A percentile compares a stretch with the other conserved stretches of the same genome.
phyloP scores from a whole-genome alignment of 441 rosid species.

The Pelargonium fulgidum region DNA sequence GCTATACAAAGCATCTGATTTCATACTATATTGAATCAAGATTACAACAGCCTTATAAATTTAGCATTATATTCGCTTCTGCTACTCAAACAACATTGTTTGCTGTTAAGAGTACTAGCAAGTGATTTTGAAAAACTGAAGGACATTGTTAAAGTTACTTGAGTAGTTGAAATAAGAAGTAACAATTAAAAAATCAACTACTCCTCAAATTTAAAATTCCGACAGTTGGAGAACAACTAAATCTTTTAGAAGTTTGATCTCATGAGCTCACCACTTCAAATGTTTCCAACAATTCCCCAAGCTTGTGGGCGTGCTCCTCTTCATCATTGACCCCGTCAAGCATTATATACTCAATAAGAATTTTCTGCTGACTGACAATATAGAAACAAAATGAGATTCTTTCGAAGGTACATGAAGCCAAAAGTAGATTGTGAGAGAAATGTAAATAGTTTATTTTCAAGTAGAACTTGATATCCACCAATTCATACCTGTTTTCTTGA shows the following conservation, averaged over 20 bases:
- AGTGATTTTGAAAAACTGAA: not conserved
- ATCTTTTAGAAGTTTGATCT: not conserved
- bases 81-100: not conserved
- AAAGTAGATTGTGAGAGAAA: no score
- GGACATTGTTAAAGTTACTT: not conserved
- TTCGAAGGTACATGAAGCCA: not conserved
- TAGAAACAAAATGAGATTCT: slow-evolving; percentile 13
- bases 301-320: slow-evolving; percentile 72
- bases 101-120: not conserved
- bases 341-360: slow-evolving; percentile 91
- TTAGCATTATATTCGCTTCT: no score
- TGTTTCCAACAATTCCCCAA: slow-evolving; percentile 63
- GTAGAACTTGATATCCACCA: not conserved
- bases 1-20: no score
- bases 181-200: not conserved
- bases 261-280: slow-evolving; percentile 67
- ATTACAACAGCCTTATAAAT: no score
- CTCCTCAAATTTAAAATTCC: not conserved
- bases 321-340: slow-evolving; percentile 88
- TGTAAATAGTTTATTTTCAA: no score
- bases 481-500: slow-evolving; percentile 66
- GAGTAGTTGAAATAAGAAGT: not conserved
- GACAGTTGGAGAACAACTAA: slow-evolving; percentile 1
- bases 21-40: no score
- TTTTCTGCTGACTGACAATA: slow-evolving; percentile 61